A percentile compares a stretch with the other conserved stretches of the same genome.
These are phyloP conservation scores for Zarea fungicola DNA, from an alignment of 2,329 filamentous ascomycete species.

Conservation along the genomic window DNA sequence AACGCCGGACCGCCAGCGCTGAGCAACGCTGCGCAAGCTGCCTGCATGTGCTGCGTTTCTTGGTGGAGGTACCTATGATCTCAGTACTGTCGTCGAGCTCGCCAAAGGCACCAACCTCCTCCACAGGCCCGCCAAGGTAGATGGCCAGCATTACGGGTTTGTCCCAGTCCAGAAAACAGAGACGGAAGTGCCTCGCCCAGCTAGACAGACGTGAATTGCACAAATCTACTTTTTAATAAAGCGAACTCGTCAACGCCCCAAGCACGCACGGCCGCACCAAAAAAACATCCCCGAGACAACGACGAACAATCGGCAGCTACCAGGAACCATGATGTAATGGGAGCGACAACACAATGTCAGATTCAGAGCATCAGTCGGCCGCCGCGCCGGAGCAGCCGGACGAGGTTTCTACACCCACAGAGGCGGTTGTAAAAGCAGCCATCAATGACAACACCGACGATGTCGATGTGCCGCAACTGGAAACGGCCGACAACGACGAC, in stretches of 20 bases:
- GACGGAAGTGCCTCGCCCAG: too few relatives aligned
- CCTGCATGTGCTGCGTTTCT: background rate
- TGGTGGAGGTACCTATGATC: background rate
- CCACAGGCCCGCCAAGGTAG: slow-evolving; percentile 5
- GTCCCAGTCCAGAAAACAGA: background rate
- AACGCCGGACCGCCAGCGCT: slow-evolving; percentile 8
- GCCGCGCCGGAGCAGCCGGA: background rate
- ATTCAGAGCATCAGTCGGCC: slow-evolving; percentile 5
- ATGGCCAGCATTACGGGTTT: background rate
- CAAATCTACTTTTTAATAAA: too few relatives aligned
- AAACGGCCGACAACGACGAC: slow-evolving; percentile 4
- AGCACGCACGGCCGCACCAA: background rate
- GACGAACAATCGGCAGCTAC: background rate
- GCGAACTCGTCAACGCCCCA: background rate
- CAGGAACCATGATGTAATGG: slow-evolving; percentile 8
- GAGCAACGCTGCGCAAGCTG: slow-evolving; percentile 1
- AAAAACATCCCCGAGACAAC: background rate
- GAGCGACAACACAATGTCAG: slow-evolving; percentile 8
- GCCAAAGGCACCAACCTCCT: background rate
- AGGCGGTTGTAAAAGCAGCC: background rate
- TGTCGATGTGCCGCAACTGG: slow-evolving; percentile 13
- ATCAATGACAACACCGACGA: slow-evolving; percentile 8
- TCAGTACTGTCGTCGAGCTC: slow-evolving; percentile 2
- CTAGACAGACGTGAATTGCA: too few relatives aligned
- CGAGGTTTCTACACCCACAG: background rate